Evolutionary conservation across 805 yeast genomes (phyloP).

Genomic region (Saturnispora quitensis): DNA sequence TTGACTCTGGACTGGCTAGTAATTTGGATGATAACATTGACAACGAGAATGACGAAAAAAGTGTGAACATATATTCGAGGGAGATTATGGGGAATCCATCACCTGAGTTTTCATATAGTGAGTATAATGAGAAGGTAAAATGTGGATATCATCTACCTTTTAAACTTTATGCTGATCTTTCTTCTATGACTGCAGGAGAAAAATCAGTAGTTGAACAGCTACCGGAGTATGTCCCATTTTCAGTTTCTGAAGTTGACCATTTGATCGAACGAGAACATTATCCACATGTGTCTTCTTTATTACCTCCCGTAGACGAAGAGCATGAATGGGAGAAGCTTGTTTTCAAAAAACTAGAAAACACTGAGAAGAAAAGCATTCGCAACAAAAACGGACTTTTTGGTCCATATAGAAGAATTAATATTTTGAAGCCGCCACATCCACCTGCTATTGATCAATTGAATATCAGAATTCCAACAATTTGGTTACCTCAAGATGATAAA

Average conservation of each 20-base stretch:
- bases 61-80: constrained; percentile 21
- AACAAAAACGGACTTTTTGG: constrained; percentile 49
- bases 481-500: constrained; percentile 93
- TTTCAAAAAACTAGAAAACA: constrained; percentile 38
- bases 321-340: constrained; percentile 50
- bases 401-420: constrained; percentile 47
- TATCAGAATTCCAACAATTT: constrained; percentile 81
- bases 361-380: constrained; percentile 32
- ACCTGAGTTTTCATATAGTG: constrained; percentile 27
- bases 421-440: constrained; percentile 82
- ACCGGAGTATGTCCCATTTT: constrained; percentile 41
- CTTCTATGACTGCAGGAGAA: constrained; percentile 37
- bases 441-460: constrained; percentile 77
- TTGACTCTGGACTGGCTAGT: not conserved
- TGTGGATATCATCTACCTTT: constrained; percentile 29
- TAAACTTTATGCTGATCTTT: constrained; percentile 35
- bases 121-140: constrained; percentile 12
- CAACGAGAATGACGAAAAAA: not conserved
- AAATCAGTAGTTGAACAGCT: constrained; percentile 39
- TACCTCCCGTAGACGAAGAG: constrained; percentile 57
- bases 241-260: constrained; percentile 26
- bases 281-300: constrained; percentile 56
- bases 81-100: constrained; percentile 25
- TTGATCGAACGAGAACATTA: constrained; percentile 22
- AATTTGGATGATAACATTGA: not conserved